Base-by-base conservation (phyloP, 2,329 filamentous ascomycete species). In the Golovinomyces cichoracearum region DNA sequence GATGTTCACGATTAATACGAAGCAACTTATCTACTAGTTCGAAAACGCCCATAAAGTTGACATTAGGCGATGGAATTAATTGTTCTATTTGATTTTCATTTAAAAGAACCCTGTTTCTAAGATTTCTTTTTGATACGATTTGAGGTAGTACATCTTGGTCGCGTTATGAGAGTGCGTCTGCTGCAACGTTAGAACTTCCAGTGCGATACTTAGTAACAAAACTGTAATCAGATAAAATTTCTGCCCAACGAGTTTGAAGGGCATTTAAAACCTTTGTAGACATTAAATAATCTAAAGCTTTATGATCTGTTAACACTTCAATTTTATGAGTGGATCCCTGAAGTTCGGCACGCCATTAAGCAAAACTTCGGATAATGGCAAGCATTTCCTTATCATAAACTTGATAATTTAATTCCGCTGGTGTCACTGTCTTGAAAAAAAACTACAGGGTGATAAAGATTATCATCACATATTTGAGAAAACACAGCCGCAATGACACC, bases 321-420 rank as follows among this genome's bases (percentile, higher is more conserved):
- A 46, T 22, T 17, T 46, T 33, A 10, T 21, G 10, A 13, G 26
- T n/a, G 23, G 27, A 21, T 9, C 27, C 27, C 6, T 33, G n/a
- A 12, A 46, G 27, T 4, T 35, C 44, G 3, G 27, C 44, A 7
- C 44, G 13, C 44, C 17, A 46, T 1, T 46, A 19, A 4, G 3
- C 15, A 45, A 49, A 35, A 31, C 23, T 26, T 10, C 23, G 1
- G 5, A 48, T 22, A 22, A 48, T 48, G 13, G 37, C 25, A 10
- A 42, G 22, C 35, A 42, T 48, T 44, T 44, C 37, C 10, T 48
- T 48, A 2, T 47, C 45, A 35, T 47, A 19, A 25, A 46, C 22
- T 46, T 33, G 15, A 29, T 46, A 46, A 33, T 33, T 33, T 33
- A 46, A 22, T 33, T 46, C 26, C 22, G 44, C n/a, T 31, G n/a